These are phyloP conservation scores for Triticum urartu DNA, from an alignment of 176 grass and related monocot genomes.

Conservation along the genomic window DNA sequence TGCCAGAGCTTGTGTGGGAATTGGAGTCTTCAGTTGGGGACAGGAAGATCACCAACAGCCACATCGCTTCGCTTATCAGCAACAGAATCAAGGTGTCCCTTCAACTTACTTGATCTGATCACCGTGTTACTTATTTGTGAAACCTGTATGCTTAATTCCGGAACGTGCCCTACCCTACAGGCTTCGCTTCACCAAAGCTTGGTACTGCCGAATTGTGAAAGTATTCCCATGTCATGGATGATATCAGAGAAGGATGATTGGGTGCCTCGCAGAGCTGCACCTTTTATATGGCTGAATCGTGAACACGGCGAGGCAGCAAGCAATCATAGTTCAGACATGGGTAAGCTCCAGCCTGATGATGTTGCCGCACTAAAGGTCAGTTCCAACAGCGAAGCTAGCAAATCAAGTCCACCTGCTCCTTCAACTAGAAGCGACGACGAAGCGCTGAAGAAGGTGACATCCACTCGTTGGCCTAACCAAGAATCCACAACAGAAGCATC, in stretches of 20 bases:
- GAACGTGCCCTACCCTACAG: conserved; percentile 37
- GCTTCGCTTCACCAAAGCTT: conserved; percentile 53
- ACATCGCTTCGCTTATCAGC: conserved; percentile 59
- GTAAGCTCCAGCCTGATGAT: conserved; percentile 37
- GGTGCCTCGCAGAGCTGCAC: conserved; percentile 65
- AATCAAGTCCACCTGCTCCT: background rate
- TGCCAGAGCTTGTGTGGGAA: conserved; percentile 79
- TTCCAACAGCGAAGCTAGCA: conserved; percentile 15
- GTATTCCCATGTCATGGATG: conserved; percentile 68
- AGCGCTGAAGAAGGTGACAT: background rate
- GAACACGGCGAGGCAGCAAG: conserved; percentile 32
- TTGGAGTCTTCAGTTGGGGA: conserved; percentile 78
- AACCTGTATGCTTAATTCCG: background rate
- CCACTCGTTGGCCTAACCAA: conserved; percentile 17
- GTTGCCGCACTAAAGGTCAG: conserved; percentile 1
- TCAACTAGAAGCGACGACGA: background rate
- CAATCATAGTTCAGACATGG: background rate
- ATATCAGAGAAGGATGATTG: conserved; percentile 79
- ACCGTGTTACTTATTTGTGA: background rate
- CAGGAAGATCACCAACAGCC: conserved; percentile 69
- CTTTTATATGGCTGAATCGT: conserved; percentile 68
- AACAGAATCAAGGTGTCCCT: conserved; percentile 69
- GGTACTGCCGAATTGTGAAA: conserved; percentile 82
- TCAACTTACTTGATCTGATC: conserved; percentile 12
- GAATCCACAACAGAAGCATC: conserved; percentile 16